Conservation (phyloP, 495 filamentous ascomycete species). For the Aspergillus bridgeri region DNA sequence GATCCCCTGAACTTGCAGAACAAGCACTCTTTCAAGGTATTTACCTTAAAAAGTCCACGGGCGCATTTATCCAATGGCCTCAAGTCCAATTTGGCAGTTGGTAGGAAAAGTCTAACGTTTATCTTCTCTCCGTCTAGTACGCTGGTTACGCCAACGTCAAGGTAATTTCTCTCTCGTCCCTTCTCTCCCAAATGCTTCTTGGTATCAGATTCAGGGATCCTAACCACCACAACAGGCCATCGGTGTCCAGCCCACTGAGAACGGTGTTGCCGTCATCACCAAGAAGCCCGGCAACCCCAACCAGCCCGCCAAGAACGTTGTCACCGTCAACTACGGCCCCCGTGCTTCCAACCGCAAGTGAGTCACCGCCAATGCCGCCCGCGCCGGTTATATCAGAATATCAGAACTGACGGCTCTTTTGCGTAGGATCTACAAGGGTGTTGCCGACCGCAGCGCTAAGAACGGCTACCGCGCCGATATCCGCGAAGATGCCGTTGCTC, state of each 20-base stretch:
- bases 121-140: conserved; percentile 51
- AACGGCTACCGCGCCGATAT: conserved; percentile 82
- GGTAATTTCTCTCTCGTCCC: conserved; percentile 51
- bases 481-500: conserved; percentile 79
- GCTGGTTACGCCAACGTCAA: conserved; percentile 89
- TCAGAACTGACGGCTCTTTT: conserved; percentile 16
- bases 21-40: conserved; percentile 86
- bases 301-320: conserved; percentile 63
- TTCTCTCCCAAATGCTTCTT: not conserved
- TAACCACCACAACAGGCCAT: conserved; percentile 60
- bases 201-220: not conserved
- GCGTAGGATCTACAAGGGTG: conserved; percentile 77
- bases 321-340: conserved; percentile 62
- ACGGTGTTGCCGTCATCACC: conserved; percentile 69
- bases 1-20: conserved; percentile 90
- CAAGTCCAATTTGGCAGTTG: not conserved
- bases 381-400: not conserved
- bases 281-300: conserved; percentile 71
- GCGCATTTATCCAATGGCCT: not conserved
- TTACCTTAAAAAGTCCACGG: not conserved
- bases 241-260: conserved; percentile 63
- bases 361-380: conserved; percentile 26
- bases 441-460: conserved; percentile 78
- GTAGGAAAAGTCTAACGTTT: conserved; percentile 23
- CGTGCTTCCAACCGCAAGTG: conserved; percentile 75